Base-by-base conservation (phyloP, 192 early-diverging fungal species). In the Coemansia sp. region DNA sequence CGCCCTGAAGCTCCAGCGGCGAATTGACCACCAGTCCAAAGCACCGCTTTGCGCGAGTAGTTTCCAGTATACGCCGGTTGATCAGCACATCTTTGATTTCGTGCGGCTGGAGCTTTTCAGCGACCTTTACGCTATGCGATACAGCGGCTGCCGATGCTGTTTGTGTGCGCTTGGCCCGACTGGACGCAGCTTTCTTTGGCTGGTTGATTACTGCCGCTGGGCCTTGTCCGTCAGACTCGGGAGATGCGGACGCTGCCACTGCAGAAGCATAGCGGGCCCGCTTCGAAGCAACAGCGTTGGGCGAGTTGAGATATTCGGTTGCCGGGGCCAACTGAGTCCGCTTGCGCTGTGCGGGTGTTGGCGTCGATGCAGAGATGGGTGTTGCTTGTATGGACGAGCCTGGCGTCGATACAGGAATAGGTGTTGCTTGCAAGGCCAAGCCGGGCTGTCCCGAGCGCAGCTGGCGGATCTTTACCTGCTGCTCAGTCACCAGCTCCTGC, bases 401-500 rank as follows among this genome's bases (percentile, higher is more conserved):
- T 35, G 32, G 32, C 7, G 32, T 35, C 32, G 32, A 35, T 35
- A 1, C 32, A 7, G 32, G 32, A 6, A 8, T 6, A 32, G 58
- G 43, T 17, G 43, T 47, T 47, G 48, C 48, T 21, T 49, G 11
- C 25, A 17, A 10, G n/a, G 29, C 17, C 1, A 7, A 43, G 21
- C 27, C 23, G 22, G 53, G 25, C 25, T 25, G 39, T 2, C 70
- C 57, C 2, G 21, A 24, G n/a, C 78, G 72, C 45, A 81, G 73
- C 38, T 72, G 69, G 14, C 61, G 66, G 47, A 81, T 68, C 23
- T 54, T 72, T 32, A 81, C 73, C 24, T 81, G 78, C 53, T 81
- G 78, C 32, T 81, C 78, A 1, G 78, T 75, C n/a, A 81, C 64
- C 11, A 81, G 58, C 64, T 81, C 78, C 60, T 66, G 66, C 52